Evolutionary conservation across 495 filamentous ascomycete genomes (phyloP), one percentile per base, ranked within the genome.

Genomic region (Penicillium waksmanii): DNA sequence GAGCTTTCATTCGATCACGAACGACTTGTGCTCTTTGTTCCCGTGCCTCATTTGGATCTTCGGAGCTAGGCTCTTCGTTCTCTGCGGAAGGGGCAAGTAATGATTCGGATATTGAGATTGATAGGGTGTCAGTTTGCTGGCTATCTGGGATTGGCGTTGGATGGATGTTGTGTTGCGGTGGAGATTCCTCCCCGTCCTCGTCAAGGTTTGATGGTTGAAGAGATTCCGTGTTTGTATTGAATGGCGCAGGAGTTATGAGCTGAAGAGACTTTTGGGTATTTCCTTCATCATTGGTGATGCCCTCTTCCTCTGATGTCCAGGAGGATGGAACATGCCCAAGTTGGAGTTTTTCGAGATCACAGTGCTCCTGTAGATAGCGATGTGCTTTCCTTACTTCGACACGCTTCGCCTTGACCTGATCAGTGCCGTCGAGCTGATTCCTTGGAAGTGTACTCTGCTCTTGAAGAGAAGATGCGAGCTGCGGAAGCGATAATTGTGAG

Each of bases 251-350:
- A 9, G 36, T 1, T 38, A 4, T 38, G 11, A 1, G 36, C 15
- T 19, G 12, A 44, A 12, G 36, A 44, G 42, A 3, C 13, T 44
- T 17, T 10, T 18, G 42, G n/a, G 42, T 17, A 9, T 44, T n/a
- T 44, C 9, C 17, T 44, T 44, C 12, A 5, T 18, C 8, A 6
- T 44, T 17, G 42, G 15, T 2, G 4, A 7, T 17, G n/a, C 19
- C n/a, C 2, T 19, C 42, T n/a, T 56, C 38, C 0, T 68, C 64
- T 21, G 65, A 65, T 4, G 60, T 48, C 61, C 66, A 74, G 21
- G 36, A 40, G 36, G 71, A 67, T 10, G 76, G 76, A 2, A 78
- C 69, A 27, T 69, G 53, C 1, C 64, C 70, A 9, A 76, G 56
- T n/a, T 73, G 53, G 11, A 73, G 60, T 13, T 55, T 23, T 19